These are phyloP conservation scores for Xerocomellus chrysenteron DNA, from an alignment of 768 basidiomycete species.

Conservation along the genomic window DNA sequence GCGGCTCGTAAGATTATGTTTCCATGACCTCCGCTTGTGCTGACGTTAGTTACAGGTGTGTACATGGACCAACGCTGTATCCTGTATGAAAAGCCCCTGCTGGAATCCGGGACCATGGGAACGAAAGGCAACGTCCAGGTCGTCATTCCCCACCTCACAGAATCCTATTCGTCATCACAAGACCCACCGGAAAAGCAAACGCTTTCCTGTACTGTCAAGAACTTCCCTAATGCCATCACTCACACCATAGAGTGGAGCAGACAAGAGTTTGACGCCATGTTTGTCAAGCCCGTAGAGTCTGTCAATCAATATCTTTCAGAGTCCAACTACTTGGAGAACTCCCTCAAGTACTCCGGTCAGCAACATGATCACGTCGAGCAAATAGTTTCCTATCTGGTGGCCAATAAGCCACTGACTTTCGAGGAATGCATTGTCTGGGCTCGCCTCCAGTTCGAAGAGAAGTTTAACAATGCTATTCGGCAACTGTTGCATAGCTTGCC, in stretches of 20 bases:
- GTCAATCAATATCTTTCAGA: slow-evolving; percentile 97
- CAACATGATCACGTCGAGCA: slow-evolving; percentile 88
- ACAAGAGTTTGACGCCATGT: slow-evolving; percentile 87
- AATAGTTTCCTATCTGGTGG: slow-evolving; percentile 86
- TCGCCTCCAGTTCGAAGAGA: slow-evolving; percentile 89
- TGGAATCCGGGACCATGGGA: slow-evolving; percentile 97
- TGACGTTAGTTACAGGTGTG: slow-evolving; percentile 52
- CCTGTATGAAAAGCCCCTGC: slow-evolving; percentile 91
- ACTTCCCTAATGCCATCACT: slow-evolving; percentile 96
- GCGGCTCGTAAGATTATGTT: slow-evolving; percentile 71
- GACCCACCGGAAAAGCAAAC: slow-evolving; percentile 98
- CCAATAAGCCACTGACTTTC: slow-evolving; percentile 90
- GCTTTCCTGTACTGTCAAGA: slow-evolving; percentile 96
- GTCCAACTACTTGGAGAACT: slow-evolving; percentile 90
- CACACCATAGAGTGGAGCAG: slow-evolving; percentile 99
- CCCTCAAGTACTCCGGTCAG: slow-evolving; percentile 88
- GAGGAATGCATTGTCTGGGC: slow-evolving; percentile 99
- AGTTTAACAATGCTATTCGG: slow-evolving; percentile 89
- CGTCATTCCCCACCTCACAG: slow-evolving; percentile 89
- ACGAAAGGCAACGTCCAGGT: slow-evolving; percentile 99
- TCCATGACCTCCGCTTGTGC: not conserved
- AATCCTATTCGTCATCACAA: slow-evolving; percentile 96
- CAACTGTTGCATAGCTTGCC: slow-evolving; percentile 93
- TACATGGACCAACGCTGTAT: slow-evolving; percentile 99
- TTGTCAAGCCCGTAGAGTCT: slow-evolving; percentile 90